phyloP scores from a whole-genome alignment of 768 basidiomycete genomes.

The Chalciporus sphaerocephalus region DNA sequence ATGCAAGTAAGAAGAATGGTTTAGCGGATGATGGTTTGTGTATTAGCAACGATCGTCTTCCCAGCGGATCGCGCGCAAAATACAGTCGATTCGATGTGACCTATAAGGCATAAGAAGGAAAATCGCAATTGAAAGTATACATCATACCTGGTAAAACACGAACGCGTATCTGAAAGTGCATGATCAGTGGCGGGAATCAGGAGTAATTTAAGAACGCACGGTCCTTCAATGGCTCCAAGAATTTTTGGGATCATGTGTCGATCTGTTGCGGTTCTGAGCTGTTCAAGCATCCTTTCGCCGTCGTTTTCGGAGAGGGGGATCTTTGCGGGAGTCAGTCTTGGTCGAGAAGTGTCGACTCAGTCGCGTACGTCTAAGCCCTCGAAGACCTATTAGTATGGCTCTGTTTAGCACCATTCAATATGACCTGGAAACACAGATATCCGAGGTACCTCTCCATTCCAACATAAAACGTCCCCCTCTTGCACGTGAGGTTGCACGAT shows the following conservation, averaged over 20 bases:
- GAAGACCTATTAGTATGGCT: constrained; percentile 48
- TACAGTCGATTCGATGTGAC: constrained; percentile 46
- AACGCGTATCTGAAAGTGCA: constrained; percentile 62
- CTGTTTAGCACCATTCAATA: not conserved
- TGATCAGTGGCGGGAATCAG: not conserved
- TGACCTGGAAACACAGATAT: not conserved
- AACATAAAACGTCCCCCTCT: constrained; percentile 64
- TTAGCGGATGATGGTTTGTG: constrained; percentile 47
- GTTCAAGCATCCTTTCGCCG: constrained; percentile 49
- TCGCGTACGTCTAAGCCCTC: constrained; percentile 66
- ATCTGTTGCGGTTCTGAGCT: constrained; percentile 21
- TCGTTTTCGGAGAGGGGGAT: constrained; percentile 65
- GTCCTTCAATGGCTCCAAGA: constrained; percentile 70
- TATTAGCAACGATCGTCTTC: constrained; percentile 78
- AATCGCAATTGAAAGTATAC: not conserved
- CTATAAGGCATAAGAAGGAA: constrained; percentile 30
- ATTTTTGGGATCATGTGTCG: constrained; percentile 44
- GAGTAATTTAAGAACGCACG: constrained; percentile 47
- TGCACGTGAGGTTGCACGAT: constrained; percentile 66
- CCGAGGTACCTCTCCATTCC: constrained; percentile 74
- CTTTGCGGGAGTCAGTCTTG: constrained; percentile 35
- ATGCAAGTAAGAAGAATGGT: constrained; percentile 60
- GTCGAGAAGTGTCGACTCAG: not conserved
- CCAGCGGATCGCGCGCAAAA: constrained; percentile 80
- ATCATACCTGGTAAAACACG: constrained; percentile 67